phyloP scores from a whole-genome alignment of 1,284 basidiomycete genomes.

The Earliella scabrosa region DNA sequence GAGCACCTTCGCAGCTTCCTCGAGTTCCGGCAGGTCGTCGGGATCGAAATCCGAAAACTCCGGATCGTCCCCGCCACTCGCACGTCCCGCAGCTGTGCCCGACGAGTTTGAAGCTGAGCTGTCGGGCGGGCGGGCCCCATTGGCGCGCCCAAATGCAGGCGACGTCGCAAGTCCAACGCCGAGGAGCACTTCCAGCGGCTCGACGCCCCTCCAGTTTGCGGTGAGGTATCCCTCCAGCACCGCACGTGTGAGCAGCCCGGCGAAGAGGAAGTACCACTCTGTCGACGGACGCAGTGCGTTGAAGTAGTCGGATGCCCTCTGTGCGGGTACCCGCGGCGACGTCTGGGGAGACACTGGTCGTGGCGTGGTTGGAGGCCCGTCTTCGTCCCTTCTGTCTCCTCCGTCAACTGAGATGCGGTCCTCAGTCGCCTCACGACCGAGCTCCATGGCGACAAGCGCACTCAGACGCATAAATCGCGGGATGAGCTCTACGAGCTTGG shows the following conservation, averaged over 20 bases:
- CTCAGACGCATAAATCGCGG: constrained; percentile 75
- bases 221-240: constrained; percentile 82
- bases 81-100: constrained; percentile 14
- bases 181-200: constrained; percentile 72
- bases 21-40: constrained; percentile 71
- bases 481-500: constrained; percentile 69
- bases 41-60: constrained; percentile 70
- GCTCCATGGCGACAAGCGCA: constrained; percentile 73
- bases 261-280: constrained; percentile 81
- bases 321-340: constrained; percentile 27
- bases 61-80: constrained; percentile 36
- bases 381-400: constrained; percentile 38
- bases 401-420: constrained; percentile 38
- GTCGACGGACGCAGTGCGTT: constrained; percentile 65
- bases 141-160: background rate
- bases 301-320: constrained; percentile 34
- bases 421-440: constrained; percentile 60
- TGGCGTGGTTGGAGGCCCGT: constrained; percentile 16
- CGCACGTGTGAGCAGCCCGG: constrained; percentile 75
- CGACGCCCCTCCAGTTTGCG: constrained; percentile 74
- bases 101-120: constrained; percentile 9
- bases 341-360: constrained; percentile 30
- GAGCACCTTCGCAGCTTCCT: constrained; percentile 66
- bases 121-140: constrained; percentile 5
- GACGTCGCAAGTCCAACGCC: constrained; percentile 68